Evolutionary conservation across 1,139 yeast species (phyloP), one percentile per base, ranked within the genome.

Genomic region (Debaryomyces subglobosus): DNA sequence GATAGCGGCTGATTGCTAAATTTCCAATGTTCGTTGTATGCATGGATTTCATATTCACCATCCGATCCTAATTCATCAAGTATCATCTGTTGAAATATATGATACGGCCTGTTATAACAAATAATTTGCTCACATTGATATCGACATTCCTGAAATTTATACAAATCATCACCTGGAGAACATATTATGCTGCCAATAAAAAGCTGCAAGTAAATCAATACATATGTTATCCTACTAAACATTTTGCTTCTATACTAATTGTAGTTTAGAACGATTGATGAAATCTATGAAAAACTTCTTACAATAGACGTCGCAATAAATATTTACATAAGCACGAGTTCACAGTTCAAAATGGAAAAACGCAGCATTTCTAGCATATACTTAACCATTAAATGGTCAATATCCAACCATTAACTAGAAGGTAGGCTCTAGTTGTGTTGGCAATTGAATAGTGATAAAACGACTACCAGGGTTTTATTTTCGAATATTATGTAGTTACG

Each of bases 161-260:
- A 81, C 34, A 90, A 70, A 35, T 84, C 80, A 62, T 92, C 97
- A 5, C 98, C 98, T 0, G 83, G 82, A 0, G 96, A 89, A 82
- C 89, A 39, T 8, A 30, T 15, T 13, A 30, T 27, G 10, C 20
- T 10, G 7, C 13, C 5, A 7, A 30, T 18, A 21, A 40, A 40
- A 6, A 18, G 4, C 23, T 27, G 42, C 5, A 39, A 10, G 32
- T 20, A 15, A 16, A 15, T 15, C 42, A 27, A 39, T 27, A 39
- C 13, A 10, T 25, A 18, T 21, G 10, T 4, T 20, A 35, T 20
- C 25, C 21, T 35, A 35, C 20, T 20, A 35, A 20, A 8, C 38
- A 35, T 34, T 4, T 18, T 35, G 5, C 27, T 12, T 21, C 21
- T 5, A 15, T 5, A 35, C 1, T 20, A 35, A 6, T 12, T 10